Percentiles rank a stretch among this genome's conserved stretches.
phyloP scores from a whole-genome alignment of 1,284 basidiomycete species.

The Pseudozyma sp. region DNA sequence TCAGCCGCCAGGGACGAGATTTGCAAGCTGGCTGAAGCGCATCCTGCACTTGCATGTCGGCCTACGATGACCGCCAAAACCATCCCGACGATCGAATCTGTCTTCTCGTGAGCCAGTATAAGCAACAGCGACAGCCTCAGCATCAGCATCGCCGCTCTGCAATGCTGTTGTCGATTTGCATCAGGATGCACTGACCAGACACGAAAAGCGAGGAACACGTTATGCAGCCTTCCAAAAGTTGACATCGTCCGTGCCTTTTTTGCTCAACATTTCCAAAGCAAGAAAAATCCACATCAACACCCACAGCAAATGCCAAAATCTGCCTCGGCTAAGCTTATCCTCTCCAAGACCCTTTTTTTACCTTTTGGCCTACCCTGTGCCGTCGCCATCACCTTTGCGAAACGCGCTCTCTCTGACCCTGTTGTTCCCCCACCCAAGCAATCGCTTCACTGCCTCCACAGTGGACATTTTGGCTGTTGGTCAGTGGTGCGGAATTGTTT shows the following conservation, averaged over 20 bases:
- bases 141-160: conserved; percentile 9
- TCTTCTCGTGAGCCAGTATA: too few species aligned
- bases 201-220: conserved; percentile 5
- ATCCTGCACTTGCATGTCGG: background rate
- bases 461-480: background rate
- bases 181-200: conserved; percentile 24
- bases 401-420: background rate
- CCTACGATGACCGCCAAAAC: background rate
- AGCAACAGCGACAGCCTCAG: too few species aligned
- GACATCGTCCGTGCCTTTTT: background rate
- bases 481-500: too few species aligned
- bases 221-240: conserved; percentile 1
- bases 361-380: background rate
- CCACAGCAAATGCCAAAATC: background rate
- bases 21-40: background rate
- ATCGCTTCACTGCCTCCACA: background rate
- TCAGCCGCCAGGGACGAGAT: too few species aligned
- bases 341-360: background rate
- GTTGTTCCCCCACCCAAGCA: conserved; percentile 4
- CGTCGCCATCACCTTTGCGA: background rate
- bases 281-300: conserved; percentile 2
- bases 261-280: conserved; percentile 33
- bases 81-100: too few species aligned
- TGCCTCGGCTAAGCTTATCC: conserved; percentile 2
- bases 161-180: conserved; percentile 9